Evolutionary conservation across 768 basidiomycete species (phyloP), one percentile per base, ranked within the genome.

Genomic region (Punctularia strigosozonata): DNA sequence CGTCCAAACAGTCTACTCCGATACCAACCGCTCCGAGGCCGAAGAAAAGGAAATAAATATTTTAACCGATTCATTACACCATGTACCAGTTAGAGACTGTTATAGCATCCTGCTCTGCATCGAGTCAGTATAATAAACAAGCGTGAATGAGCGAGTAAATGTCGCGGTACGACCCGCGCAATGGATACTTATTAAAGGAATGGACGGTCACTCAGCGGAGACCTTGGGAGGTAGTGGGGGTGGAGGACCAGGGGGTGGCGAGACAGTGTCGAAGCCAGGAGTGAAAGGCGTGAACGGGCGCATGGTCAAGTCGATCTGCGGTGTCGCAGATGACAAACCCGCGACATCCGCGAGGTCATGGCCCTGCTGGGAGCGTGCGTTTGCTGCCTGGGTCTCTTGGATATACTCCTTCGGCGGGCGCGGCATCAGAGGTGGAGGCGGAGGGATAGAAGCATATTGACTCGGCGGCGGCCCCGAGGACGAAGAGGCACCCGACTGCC

Each of bases 331-430:
- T n/a, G n/a, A n/a, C n/a, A n/a, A n/a, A n/a, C n/a, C n/a, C n/a
- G n/a, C n/a, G n/a, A n/a, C n/a, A n/a, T n/a, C n/a, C n/a, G 42
- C 20, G 44, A 30, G 28, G 28, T 30, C 15, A 10, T 30, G 28
- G 10, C 15, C 10, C 15, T 30, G 28, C 10, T 69, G 68, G 8
- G 75, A 64, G 13, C 80, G 69, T 13, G 69, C 61, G 46, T 88
- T 81, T 47, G 79, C 83, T 47, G 79, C 78, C 43, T 73, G 77
- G 14, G 85, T 88, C 60, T 88, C 80, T 45, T 80, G 73, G 43
- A 89, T 85, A 53, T 88, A 88, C 39, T 82, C 78, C 5, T 55
- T 73, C 6, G 85, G 86, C 1, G 85, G 86, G 37, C 78, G 75
- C 2, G 85, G 86, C 64, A 71, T 61, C 44, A 88, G 60, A 6